These are phyloP conservation scores for Trichoderma hamatum DNA, from an alignment of 2,329 filamentous ascomycete species.

Conservation along the genomic window DNA sequence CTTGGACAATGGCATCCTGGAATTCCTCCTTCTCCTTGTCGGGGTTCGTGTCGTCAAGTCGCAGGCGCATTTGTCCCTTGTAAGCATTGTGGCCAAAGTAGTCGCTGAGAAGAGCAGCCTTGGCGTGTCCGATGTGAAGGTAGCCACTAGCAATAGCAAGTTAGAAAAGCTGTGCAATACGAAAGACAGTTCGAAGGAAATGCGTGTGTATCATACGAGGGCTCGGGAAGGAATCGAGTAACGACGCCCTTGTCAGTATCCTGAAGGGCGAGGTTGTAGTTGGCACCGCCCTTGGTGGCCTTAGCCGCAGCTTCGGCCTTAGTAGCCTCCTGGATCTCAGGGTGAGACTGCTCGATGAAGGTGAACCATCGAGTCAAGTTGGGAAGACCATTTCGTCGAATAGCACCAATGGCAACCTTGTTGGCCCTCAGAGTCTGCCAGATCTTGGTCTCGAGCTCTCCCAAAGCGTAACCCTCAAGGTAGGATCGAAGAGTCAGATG, in stretches of 20 bases:
- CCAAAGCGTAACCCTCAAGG: constrained; percentile 77
- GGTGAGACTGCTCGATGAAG: constrained; percentile 80
- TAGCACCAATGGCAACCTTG: constrained; percentile 77
- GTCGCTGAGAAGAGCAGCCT: constrained; percentile 90
- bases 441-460: constrained; percentile 76
- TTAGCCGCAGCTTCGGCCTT: constrained; percentile 72
- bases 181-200: background rate
- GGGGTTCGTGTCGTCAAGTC: constrained; percentile 97
- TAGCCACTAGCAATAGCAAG: constrained; percentile 62
- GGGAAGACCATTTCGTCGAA: constrained; percentile 75
- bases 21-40: constrained; percentile 97
- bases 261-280: constrained; percentile 84
- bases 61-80: constrained; percentile 85
- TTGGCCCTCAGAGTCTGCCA: constrained; percentile 85
- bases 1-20: constrained; percentile 90
- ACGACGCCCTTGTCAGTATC: constrained; percentile 88
- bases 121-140: constrained; percentile 93
- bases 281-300: constrained; percentile 77
- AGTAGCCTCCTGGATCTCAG: constrained; percentile 71
- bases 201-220: constrained; percentile 62
- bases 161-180: constrained; percentile 10
- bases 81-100: constrained; percentile 96
- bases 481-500: constrained; percentile 86
- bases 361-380: constrained; percentile 87
- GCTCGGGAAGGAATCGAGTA: constrained; percentile 91